A percentile compares a stretch with the other conserved stretches of the same genome.
phyloP scores from a whole-genome alignment of 2,329 filamentous ascomycete species.

The Emmonsiellopsis sp. region DNA sequence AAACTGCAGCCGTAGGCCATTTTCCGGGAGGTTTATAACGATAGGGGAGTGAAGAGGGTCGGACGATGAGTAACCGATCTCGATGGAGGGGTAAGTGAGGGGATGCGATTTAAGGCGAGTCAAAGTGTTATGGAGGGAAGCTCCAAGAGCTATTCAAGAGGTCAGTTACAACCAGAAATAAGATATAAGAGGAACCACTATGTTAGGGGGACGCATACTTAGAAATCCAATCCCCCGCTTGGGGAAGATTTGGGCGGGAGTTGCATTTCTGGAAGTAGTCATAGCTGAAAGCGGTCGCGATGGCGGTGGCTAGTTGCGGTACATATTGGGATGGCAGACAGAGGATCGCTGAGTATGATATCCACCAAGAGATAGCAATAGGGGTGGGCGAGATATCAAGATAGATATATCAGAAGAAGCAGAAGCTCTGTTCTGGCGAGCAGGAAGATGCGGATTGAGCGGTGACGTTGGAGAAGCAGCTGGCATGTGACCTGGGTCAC shows the following conservation, averaged over 20 bases:
- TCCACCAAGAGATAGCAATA: too few species aligned
- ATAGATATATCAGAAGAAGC: too few species aligned
- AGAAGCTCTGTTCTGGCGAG: too few species aligned
- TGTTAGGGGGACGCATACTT: conserved; percentile 26
- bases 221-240: conserved; percentile 58
- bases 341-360: too few species aligned
- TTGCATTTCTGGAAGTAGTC: conserved; percentile 23
- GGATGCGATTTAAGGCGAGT: conserved; percentile 83
- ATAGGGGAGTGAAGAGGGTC: conserved; percentile 68
- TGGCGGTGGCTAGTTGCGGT: too few species aligned
- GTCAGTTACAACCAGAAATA: conserved; percentile 1
- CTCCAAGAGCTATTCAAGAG: conserved; percentile 60
- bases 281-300: conserved; percentile 13
- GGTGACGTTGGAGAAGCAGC: too few species aligned
- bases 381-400: too few species aligned
- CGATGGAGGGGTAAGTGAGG: conserved; percentile 69
- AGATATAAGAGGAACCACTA: conserved; percentile 13
- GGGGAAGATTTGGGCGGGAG: conserved; percentile 53
- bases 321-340: too few species aligned
- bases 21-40: conserved; percentile 65
- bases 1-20: conserved; percentile 83
- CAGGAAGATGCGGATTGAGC: too few species aligned
- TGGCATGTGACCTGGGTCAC: neutral
- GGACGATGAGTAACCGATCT: conserved; percentile 69
- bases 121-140: conserved; percentile 81